These are phyloP conservation scores for Collybia sordida DNA, from an alignment of 768 basidiomycete genomes.

Conservation along the genomic window DNA sequence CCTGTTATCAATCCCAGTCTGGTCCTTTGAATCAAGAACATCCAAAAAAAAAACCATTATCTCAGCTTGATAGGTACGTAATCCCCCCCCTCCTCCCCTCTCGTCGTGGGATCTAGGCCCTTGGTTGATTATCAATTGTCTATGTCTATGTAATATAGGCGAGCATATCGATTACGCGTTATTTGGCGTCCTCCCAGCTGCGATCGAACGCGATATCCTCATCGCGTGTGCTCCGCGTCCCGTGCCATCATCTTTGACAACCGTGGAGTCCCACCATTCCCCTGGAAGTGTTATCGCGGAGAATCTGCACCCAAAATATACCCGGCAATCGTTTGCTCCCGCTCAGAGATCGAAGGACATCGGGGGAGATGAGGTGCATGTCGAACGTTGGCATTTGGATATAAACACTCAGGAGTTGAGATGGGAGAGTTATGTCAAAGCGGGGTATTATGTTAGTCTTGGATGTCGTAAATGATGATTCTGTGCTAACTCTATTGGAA, in stretches of 20 bases:
- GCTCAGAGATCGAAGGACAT: slow-evolving; percentile 29
- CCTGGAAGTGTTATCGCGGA: slow-evolving; percentile 62
- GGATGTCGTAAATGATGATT: neutral
- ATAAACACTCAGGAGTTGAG: slow-evolving; percentile 68
- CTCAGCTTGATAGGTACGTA: slow-evolving; percentile 42
- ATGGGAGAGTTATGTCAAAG: slow-evolving; percentile 90
- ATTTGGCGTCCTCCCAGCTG: slow-evolving; percentile 84
- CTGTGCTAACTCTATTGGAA: neutral
- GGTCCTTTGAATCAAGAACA: neutral
- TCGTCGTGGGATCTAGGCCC: neutral
- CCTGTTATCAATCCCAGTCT: too few relatives aligned
- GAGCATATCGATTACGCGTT: slow-evolving; percentile 86
- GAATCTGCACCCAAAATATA: slow-evolving; percentile 62
- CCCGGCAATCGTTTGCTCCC: slow-evolving; percentile 59
- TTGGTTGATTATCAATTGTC: too few relatives aligned
- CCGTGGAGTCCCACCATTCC: slow-evolving; percentile 24
- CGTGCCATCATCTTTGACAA: slow-evolving; percentile 15
- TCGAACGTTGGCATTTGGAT: slow-evolving; percentile 68
- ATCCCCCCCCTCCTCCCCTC: neutral
- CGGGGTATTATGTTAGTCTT: slow-evolving; percentile 71
- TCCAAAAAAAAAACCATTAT: too few relatives aligned
- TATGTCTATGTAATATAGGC: slow-evolving; percentile 51
- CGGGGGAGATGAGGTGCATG: slow-evolving; percentile 38
- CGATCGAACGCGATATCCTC: slow-evolving; percentile 80
- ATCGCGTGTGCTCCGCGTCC: slow-evolving; percentile 67